Conservation (phyloP, 345 rosid genomes). For the Turnera subulata region DNA sequence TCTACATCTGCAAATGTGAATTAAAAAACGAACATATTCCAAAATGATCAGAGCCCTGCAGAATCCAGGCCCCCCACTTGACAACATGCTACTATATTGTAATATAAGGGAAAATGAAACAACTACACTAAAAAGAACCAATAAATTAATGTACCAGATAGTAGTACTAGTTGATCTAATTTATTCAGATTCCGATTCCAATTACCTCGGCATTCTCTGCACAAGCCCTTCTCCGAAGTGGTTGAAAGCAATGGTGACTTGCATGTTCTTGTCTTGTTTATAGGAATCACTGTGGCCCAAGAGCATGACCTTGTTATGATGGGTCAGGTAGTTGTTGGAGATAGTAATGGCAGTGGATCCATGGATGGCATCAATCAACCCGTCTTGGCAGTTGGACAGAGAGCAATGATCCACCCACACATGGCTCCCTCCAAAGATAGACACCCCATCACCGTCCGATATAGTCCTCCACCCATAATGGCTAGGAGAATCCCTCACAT, state of each 20-base stretch:
- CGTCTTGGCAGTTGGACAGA: slow-evolving; percentile 24
- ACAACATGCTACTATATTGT: no score
- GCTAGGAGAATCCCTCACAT: slow-evolving; percentile 25
- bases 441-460: slow-evolving; percentile 29
- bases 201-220: slow-evolving; percentile 31
- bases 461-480: slow-evolving; percentile 34
- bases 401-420: slow-evolving; percentile 35
- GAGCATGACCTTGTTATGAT: slow-evolving; percentile 29
- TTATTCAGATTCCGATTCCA: not conserved
- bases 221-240: slow-evolving; percentile 34
- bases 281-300: slow-evolving; percentile 28
- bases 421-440: slow-evolving; percentile 30
- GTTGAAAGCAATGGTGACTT: slow-evolving; percentile 30
- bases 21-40: not conserved
- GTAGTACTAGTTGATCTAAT: not conserved
- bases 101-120: not conserved
- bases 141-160: not conserved
- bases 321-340: slow-evolving; percentile 25
- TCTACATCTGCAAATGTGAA: slow-evolving; percentile 19
- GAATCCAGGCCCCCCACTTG: not conserved
- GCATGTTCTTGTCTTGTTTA: slow-evolving; percentile 25
- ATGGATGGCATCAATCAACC: slow-evolving; percentile 28
- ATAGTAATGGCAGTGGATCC: slow-evolving; percentile 31
- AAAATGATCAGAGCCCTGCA: not conserved
- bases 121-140: not conserved